Evolutionary conservation across 2,329 filamentous ascomycete genomes (phyloP), one percentile per base, ranked within the genome.

Genomic region (Neonectria neomacrospora): DNA sequence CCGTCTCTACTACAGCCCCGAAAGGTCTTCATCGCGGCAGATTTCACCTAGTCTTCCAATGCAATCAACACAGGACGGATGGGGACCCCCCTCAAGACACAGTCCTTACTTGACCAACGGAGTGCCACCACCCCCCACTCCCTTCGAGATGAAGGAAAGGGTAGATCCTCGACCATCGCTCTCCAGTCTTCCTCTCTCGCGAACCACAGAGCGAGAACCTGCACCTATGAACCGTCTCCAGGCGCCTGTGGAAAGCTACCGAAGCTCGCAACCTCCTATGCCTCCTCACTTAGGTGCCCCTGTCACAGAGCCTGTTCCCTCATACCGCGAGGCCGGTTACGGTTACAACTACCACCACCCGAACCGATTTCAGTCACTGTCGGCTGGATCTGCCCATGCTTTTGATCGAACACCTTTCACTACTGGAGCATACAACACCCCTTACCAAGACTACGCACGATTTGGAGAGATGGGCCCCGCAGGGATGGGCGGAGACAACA

Each of bases 381-480:
- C 84, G 4, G 66, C 82, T 3, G 80, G 81, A 42, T 78, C 83
- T 2, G 73, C 78, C 52, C 78, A 80, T 52, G 72, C 78, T 2
- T 80, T 80, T 63, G 83, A 85, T 47, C 75, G 80, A 39, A 77
- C 79, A 0, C 79, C 81, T 0, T 85, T 82, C 68, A 80, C 82
- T 3, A 67, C 80, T 5, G 77, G 72, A 6, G 71, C 74, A 22
- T 85, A 83, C 57, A 74, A 74, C 20, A 72, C 76, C 2, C 78
- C 78, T 20, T 82, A 80, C 55, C 79, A 78, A 16, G 80, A 85
- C 32, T 81, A 80, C 63, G 76, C 80, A 67, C 79, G 80, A 12
- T 79, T 80, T 18, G 78, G 79, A 22, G 80, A 83, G 3, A 75
- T 80, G 53, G 76, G 79, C n/a, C 67, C 73, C 12, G 76, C 77